These are phyloP conservation scores for Nepenthes gracilis DNA, from an alignment of 148 eudicot species.

Conservation along the genomic window DNA sequence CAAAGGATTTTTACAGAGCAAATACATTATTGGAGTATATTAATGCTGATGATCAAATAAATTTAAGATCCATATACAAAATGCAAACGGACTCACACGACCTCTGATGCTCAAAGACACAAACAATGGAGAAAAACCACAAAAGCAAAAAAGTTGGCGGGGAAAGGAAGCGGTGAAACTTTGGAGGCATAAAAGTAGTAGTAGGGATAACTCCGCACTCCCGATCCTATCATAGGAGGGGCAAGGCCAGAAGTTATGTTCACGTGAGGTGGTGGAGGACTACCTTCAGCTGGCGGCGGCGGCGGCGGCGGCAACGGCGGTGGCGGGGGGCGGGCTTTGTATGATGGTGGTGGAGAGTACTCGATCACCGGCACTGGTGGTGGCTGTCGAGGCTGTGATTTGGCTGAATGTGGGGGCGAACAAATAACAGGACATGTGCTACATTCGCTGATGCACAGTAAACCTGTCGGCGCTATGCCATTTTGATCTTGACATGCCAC, in stretches of 20 bases:
- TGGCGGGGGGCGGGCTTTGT: conserved; percentile 7
- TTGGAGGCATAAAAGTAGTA: conserved; percentile 62
- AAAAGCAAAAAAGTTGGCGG: too few species aligned
- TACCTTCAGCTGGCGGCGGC: conserved; percentile 13
- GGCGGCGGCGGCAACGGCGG: conserved; percentile 13
- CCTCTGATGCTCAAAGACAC: too few species aligned
- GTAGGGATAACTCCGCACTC: conserved; percentile 46
- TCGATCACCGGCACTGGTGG: conserved; percentile 4
- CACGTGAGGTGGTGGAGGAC: conserved; percentile 31
- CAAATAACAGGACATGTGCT: conserved; percentile 69
- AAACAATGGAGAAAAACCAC: too few species aligned
- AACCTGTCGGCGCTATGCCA: conserved; percentile 15
- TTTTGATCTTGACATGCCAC: conserved; percentile 14
- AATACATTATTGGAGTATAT: too few species aligned
- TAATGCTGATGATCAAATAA: too few species aligned
- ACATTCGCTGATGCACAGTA: conserved; percentile 75
- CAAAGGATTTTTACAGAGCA: too few species aligned
- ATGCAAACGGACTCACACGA: too few species aligned
- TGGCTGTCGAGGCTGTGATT: conserved; percentile 7
- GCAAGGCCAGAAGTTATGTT: conserved; percentile 25
- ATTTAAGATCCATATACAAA: too few species aligned
- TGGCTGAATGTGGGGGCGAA: conserved; percentile 45
- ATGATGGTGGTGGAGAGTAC: conserved; percentile 6
- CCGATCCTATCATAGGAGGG: conserved; percentile 20
- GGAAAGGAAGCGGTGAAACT: conserved; percentile 7